Evolutionary conservation across 2,329 filamentous ascomycete species (phyloP), one percentile per base, ranked within the genome.

Genomic region (Beauveria asiatica): DNA sequence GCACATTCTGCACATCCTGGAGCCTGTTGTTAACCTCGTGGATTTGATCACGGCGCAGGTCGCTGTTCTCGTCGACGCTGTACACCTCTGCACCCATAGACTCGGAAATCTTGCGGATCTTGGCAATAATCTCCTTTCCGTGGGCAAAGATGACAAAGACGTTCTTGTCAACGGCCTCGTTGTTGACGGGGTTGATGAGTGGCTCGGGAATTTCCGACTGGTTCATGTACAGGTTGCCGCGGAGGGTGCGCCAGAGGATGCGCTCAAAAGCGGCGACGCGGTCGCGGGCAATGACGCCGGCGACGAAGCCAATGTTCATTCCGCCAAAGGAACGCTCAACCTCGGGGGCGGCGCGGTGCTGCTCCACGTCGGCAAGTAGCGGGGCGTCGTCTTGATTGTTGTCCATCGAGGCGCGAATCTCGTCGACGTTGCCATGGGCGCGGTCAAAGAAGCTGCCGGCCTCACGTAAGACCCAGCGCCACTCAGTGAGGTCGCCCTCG

Each of bases 141-240:
- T 99, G 94, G 13, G 94, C 94, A 69, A 99, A 99, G 74, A 99
- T 99, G 70, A 99, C 93, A 70, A 99, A 99, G 60, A 99, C 94
- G 68, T 97, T 99, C 85, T 99, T 99, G 79, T 89, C 86, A 67
- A 95, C 83, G 65, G 90, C 82, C 76, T 97, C 93, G 73, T 97
- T 97, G 77, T 85, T 96, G 71, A 88, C 83, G 17, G 94, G 93
- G 73, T 99, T 90, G 72, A 96, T 82, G 67, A 99, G 88, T 42
- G 90, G 86, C 73, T 99, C 93, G 8, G 92, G 87, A 64, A 99
- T 99, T 80, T 99, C 94, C 45, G 93, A 93, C 79, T 99, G 95
- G 77, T 99, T 99, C 94, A 99, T 99, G 82, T 97, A 99, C 64
- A 99, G 79, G 75, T 99, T 99, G 69, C 94, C 94, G 73, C 94